A percentile compares a stretch with the other conserved stretches of the same genome.
These are phyloP conservation scores for Aphanoascus verrucosus DNA, from an alignment of 2,329 filamentous ascomycete genomes.

Conservation along the genomic window DNA sequence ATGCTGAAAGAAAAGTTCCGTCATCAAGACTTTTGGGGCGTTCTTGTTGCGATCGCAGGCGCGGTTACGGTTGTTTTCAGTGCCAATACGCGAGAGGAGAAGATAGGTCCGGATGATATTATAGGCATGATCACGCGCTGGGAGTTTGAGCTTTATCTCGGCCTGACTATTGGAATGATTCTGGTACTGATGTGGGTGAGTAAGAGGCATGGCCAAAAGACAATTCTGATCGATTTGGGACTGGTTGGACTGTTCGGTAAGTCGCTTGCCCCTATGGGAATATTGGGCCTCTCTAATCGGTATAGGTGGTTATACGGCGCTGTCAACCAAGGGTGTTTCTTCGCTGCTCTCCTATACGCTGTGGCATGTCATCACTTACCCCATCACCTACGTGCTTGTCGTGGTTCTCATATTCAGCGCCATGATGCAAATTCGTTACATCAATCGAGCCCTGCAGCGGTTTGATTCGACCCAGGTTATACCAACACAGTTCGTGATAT, in stretches of 20 bases:
- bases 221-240: constrained; percentile 83
- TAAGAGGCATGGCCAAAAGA: constrained; percentile 69
- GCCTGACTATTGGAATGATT: constrained; percentile 63
- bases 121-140: constrained; percentile 77
- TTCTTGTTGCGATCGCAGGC: constrained; percentile 73
- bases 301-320: constrained; percentile 81
- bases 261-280: constrained; percentile 21
- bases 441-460: constrained; percentile 79
- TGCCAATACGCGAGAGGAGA: constrained; percentile 78
- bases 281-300: neutral
- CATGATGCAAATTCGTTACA: constrained; percentile 92
- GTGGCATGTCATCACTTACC: constrained; percentile 78
- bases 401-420: constrained; percentile 71
- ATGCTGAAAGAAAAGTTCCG: constrained; percentile 89
- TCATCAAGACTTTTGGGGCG: constrained; percentile 72
- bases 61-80: constrained; percentile 89
- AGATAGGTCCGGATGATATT: constrained; percentile 80
- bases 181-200: constrained; percentile 69
- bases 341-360: constrained; percentile 88
- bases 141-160: constrained; percentile 86
- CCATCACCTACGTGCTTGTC: constrained; percentile 79
- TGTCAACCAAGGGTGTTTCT: constrained; percentile 92
- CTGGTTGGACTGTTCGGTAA: constrained; percentile 86
- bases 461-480: constrained; percentile 98
- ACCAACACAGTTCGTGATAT: constrained; percentile 92